Percentiles rank a stretch among this genome's conserved stretches.
These are phyloP conservation scores for Sporothrix euskadiensis DNA, from an alignment of 2,329 filamentous ascomycete genomes.

Conservation along the genomic window DNA sequence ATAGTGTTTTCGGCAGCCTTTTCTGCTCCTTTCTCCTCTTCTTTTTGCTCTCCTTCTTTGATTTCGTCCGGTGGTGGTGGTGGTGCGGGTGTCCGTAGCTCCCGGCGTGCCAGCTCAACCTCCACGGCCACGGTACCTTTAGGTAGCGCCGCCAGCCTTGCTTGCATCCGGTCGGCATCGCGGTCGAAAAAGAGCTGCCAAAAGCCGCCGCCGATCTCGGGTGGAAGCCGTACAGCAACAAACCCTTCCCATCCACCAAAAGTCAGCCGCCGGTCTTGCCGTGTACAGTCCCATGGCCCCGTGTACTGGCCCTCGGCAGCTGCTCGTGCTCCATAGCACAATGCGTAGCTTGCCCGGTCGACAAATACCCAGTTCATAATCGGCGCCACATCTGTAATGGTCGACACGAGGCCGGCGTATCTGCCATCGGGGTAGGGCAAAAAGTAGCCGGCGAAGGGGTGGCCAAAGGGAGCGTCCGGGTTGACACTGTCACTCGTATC, in stretches of 20 bases:
- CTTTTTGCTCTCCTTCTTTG: background rate
- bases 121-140: conserved; percentile 54
- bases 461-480: conserved; percentile 42
- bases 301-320: conserved; percentile 48
- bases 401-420: conserved; percentile 50
- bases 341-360: conserved; percentile 47
- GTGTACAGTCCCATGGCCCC: conserved; percentile 54
- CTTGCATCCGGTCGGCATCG: conserved; percentile 48
- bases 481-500: conserved; percentile 46
- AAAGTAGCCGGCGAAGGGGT: conserved; percentile 59
- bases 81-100: conserved; percentile 41
- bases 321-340: conserved; percentile 49
- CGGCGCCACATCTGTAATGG: conserved; percentile 51
- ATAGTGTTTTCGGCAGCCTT: background rate
- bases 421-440: conserved; percentile 57
- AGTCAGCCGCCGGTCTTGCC: conserved; percentile 53
- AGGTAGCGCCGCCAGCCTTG: conserved; percentile 44
- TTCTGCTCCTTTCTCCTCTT: background rate
- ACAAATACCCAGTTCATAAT: conserved; percentile 55
- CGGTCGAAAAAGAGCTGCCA: conserved; percentile 53
- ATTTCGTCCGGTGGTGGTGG: conserved; percentile 7
- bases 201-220: conserved; percentile 42
- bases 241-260: conserved; percentile 54
- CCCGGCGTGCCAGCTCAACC: conserved; percentile 54
- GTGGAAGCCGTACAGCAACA: conserved; percentile 42